Evolutionary conservation across 106 monocot genomes (phyloP), one percentile per base, ranked within the genome.

Genomic region (Triglochin maritima): DNA sequence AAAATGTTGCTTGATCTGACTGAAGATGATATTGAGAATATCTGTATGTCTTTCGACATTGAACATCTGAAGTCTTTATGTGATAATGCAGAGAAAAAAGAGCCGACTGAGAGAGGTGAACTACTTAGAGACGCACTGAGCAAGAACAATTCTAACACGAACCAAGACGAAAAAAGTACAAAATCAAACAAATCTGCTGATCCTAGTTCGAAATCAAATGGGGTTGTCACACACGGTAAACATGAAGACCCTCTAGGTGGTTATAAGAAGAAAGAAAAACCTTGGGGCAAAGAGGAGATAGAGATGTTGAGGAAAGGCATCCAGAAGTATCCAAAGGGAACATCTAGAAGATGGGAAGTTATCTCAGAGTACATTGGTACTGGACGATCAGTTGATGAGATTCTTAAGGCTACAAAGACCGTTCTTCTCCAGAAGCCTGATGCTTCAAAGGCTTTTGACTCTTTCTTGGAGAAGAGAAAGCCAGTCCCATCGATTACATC

Each of bases 321-420:
- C 69, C 82, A 79, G 44, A 94, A 94, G 60, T 94, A 94, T 58
- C 94, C 87, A 2, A 94, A 94, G 75, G 94, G 94, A 46, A 94
- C 94, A 47, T 89, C 89, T 4, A 56, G 87, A 56, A 84, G 94
- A 55, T 94, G 94, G 94, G 92, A 88, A 71, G 88, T 93, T 2
- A 81, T 93, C 56, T 83, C 88, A 3, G 88, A 93, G 53, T 93
- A 88, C 63, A 81, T 93, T 64, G 92, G 85, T 43, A 88, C 88
- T 13, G 72, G 76, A 5, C 78, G 88, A 71, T 83, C 88, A 0
- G 88, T 93, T 47, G 92, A 93, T 59, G 92, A 85, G 72, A 88
- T 93, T 62, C 85, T 93, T 5, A 93, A 85, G 63, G 92, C 92
- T n/a, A 88, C 92, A 7, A 93, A 88, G 71, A 93, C 88, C 1